phyloP scores from a whole-genome alignment of 2,329 filamentous ascomycete species.

The Pestalotiopsis sp. region DNA sequence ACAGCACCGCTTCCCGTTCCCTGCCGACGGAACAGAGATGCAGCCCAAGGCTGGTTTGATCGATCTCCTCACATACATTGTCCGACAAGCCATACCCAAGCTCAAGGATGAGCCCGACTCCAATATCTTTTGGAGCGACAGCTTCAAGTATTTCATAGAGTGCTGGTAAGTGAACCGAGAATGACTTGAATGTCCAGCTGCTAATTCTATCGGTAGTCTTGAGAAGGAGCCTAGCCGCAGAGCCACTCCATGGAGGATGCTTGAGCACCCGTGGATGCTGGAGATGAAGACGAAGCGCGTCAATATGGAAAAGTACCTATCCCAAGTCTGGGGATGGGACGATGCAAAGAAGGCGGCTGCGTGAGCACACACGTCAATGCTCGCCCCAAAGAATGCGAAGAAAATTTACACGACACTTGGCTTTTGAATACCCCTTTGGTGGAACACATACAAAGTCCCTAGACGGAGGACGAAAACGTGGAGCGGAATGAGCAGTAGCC shows the following conservation, averaged over 20 bases:
- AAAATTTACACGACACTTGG: not conserved
- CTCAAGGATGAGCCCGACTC: conserved; percentile 92
- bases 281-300: conserved; percentile 96
- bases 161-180: conserved; percentile 77
- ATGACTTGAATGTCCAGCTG: not conserved
- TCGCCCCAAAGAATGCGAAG: not conserved
- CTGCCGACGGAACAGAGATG: conserved; percentile 93
- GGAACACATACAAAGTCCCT: not conserved
- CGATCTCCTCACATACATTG: conserved; percentile 95
- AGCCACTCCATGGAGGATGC: conserved; percentile 97
- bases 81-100: conserved; percentile 91
- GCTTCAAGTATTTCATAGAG: conserved; percentile 99
- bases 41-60: conserved; percentile 91
- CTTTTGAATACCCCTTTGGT: not conserved
- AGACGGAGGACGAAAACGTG: not conserved
- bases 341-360: conserved; percentile 41
- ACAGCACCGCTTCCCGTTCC: conserved; percentile 97
- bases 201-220: conserved; percentile 58
- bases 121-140: conserved; percentile 91
- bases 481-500: not conserved
- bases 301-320: conserved; percentile 94
- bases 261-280: conserved; percentile 98
- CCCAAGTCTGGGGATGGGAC: conserved; percentile 97
- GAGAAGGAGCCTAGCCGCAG: conserved; percentile 89
- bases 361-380: not conserved